These are phyloP conservation scores for Blumeria hordei DNA, from an alignment of 2,329 filamentous ascomycete genomes.

Conservation along the genomic window DNA sequence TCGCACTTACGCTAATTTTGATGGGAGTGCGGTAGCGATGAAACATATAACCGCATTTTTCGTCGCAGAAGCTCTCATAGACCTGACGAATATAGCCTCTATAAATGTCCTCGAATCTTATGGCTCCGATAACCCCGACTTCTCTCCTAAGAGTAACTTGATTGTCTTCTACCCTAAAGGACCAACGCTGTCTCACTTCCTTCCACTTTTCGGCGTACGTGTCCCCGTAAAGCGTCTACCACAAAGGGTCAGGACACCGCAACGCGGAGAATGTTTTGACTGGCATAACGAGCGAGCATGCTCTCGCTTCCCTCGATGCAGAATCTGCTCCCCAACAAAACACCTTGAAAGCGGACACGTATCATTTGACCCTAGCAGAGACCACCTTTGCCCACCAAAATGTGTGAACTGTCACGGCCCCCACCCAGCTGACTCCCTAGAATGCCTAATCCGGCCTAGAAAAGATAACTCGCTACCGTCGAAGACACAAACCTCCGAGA, in stretches of 20 bases:
- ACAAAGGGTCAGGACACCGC: neutral
- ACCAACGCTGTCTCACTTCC: neutral
- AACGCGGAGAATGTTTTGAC: neutral
- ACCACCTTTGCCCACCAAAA: too few relatives aligned
- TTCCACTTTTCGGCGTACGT: neutral
- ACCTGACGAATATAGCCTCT: too few relatives aligned
- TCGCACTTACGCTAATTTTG: neutral
- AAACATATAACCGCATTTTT: neutral
- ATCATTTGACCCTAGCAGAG: too few relatives aligned
- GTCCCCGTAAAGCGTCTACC: neutral
- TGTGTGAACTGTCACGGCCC: too few relatives aligned
- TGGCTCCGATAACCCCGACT: neutral
- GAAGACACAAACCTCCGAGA: neutral
- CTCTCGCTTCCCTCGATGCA: conserved; percentile 1
- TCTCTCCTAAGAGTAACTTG: neutral
- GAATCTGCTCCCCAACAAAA: too few relatives aligned
- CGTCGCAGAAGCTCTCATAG: neutral
- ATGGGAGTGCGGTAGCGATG: neutral
- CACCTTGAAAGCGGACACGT: too few relatives aligned
- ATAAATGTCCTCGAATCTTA: too few relatives aligned
- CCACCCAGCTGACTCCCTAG: too few relatives aligned
- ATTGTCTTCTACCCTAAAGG: neutral
- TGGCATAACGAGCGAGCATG: neutral
- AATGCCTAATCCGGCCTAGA: too few relatives aligned
- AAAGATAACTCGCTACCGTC: too few relatives aligned